These are phyloP conservation scores for Phytophthora sojae DNA, from an alignment of 352 stramenopile genomes.

Conservation along the genomic window DNA sequence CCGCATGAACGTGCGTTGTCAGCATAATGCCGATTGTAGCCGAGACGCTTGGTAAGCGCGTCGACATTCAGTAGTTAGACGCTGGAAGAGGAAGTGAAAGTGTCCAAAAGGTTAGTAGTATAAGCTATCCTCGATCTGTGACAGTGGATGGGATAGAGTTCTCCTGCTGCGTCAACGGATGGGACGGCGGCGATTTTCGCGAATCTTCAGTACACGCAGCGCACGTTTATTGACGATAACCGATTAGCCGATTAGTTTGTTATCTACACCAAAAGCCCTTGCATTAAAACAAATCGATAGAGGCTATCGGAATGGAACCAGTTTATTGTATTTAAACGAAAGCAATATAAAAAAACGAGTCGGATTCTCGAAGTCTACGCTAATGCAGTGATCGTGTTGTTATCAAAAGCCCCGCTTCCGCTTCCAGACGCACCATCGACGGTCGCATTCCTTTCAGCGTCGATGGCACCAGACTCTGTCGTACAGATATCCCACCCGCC, in stretches of 20 bases:
- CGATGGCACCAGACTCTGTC: neutral
- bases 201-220: neutral
- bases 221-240: neutral
- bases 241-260: neutral
- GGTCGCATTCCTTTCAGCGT: neutral
- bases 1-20: neutral
- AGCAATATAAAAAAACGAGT: no score
- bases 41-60: neutral
- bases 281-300: no score
- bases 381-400: neutral
- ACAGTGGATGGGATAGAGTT: neutral
- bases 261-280: no score
- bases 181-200: neutral
- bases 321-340: no score
- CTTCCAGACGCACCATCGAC: neutral
- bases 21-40: neutral
- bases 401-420: neutral
- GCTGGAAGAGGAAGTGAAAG: neutral
- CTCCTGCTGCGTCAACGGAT: neutral
- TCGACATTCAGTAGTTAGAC: no score
- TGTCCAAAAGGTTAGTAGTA: neutral
- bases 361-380: neutral
- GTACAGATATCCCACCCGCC: conserved; percentile 1
- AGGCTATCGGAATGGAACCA: no score
- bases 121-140: neutral